Evolutionary conservation across 768 basidiomycete genomes (phyloP).

Genomic region (Lactarius trivialis): DNA sequence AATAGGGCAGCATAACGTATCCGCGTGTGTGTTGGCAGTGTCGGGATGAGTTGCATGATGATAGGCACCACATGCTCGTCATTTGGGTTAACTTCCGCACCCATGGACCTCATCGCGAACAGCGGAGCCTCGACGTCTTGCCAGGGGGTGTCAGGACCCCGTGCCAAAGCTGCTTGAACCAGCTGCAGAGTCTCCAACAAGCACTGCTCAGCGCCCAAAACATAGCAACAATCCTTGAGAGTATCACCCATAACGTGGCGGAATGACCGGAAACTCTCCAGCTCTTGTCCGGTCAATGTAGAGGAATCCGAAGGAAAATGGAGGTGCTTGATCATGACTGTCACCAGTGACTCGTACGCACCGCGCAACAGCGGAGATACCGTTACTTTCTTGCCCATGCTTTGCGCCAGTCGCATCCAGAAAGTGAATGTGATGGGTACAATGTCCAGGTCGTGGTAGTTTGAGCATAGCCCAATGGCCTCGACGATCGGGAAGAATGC

Average conservation of each 20-base stretch:
- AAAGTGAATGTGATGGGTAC: slow-evolving; percentile 97
- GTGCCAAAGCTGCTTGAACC: slow-evolving; percentile 66
- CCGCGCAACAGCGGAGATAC: slow-evolving; percentile 73
- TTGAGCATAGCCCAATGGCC: slow-evolving; percentile 89
- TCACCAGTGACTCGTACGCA: slow-evolving; percentile 79
- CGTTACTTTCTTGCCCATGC: slow-evolving; percentile 67
- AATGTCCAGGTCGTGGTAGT: slow-evolving; percentile 89
- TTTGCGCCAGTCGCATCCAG: slow-evolving; percentile 96
- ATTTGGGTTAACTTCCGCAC: slow-evolving; percentile 78
- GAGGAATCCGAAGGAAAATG: slow-evolving; percentile 78
- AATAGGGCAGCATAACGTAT: slow-evolving; percentile 94
- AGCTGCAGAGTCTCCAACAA: slow-evolving; percentile 74
- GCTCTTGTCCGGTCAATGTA: slow-evolving; percentile 70
- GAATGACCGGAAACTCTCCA: slow-evolving; percentile 91
- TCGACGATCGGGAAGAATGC: slow-evolving; percentile 94
- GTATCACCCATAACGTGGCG: slow-evolving; percentile 99
- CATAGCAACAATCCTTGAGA: slow-evolving; percentile 95
- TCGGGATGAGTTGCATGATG: slow-evolving; percentile 91
- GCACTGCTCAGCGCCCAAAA: slow-evolving; percentile 82
- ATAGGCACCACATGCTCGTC: slow-evolving; percentile 88
- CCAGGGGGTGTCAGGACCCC: slow-evolving; percentile 61
- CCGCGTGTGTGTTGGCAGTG: slow-evolving; percentile 80
- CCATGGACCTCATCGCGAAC: slow-evolving; percentile 98
- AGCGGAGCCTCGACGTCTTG: slow-evolving; percentile 96
- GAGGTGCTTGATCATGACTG: slow-evolving; percentile 81